A percentile compares a stretch with the other conserved stretches of the same genome.
phyloP scores from a whole-genome alignment of 345 rosid species.

The Citrus maxima region DNA sequence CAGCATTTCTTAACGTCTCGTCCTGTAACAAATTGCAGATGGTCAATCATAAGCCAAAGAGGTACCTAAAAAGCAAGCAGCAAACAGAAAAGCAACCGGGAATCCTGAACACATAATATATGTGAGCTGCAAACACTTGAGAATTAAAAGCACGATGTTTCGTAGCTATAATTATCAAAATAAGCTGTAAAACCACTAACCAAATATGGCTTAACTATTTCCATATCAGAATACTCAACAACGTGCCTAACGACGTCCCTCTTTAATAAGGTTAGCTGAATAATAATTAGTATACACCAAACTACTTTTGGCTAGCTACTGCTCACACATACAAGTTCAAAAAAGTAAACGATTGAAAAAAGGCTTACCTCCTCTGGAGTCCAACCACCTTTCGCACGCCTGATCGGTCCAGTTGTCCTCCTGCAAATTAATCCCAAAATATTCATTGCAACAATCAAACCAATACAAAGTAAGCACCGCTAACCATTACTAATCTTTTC shows the following conservation, averaged over 20 bases:
- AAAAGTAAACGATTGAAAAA: background rate
- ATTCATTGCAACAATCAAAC: slow-evolving; percentile 4
- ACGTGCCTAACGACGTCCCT: background rate
- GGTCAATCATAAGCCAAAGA: background rate
- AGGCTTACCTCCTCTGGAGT: slow-evolving; percentile 78
- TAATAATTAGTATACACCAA: background rate
- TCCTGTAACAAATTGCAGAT: slow-evolving; percentile 47
- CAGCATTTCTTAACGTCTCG: slow-evolving; percentile 81
- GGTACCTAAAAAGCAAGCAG: slow-evolving; percentile 12
- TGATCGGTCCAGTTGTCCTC: slow-evolving; percentile 93
- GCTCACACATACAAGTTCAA: background rate
- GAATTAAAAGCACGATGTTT: background rate
- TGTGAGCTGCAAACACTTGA: background rate
- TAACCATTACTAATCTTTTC: slow-evolving; percentile 1
- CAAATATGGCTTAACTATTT: background rate
- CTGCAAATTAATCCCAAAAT: slow-evolving; percentile 36
- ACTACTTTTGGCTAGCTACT: background rate
- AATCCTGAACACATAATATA: background rate
- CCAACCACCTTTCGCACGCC: slow-evolving; percentile 99
- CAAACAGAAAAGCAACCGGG: background rate
- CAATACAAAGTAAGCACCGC: background rate
- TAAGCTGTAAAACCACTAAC: background rate
- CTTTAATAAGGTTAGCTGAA: background rate
- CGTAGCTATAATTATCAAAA: background rate
- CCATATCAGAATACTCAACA: background rate